These are phyloP conservation scores for Xylaria polymorpha DNA, from an alignment of 2,329 filamentous ascomycete species.

Conservation along the genomic window DNA sequence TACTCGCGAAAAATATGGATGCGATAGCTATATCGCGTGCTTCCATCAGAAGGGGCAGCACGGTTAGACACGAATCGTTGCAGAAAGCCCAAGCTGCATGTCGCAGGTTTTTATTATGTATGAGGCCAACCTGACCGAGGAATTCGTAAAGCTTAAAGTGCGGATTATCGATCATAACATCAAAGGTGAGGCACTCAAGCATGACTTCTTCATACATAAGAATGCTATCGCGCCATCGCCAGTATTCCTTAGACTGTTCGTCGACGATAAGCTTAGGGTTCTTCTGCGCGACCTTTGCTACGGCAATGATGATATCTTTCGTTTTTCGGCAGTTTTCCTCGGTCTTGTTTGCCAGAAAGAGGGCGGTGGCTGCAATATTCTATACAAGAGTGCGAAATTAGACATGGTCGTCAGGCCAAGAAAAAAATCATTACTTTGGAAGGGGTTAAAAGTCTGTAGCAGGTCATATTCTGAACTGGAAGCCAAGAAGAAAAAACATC, in stretches of 20 bases:
- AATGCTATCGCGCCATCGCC: constrained; percentile 96
- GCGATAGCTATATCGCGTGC: constrained; percentile 85
- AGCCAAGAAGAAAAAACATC: neutral
- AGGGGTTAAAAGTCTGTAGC: neutral
- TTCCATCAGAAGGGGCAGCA: constrained; percentile 83
- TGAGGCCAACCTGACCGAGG: constrained; percentile 76
- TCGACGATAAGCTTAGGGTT: constrained; percentile 88
- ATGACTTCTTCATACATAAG: constrained; percentile 92
- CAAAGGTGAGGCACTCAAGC: constrained; percentile 92
- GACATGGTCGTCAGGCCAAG: constrained; percentile 8
- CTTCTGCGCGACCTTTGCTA: constrained; percentile 94
- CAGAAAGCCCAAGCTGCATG: constrained; percentile 94
- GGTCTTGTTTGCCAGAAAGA: constrained; percentile 96
- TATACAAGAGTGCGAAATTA: constrained; percentile 50
- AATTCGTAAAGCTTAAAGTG: constrained; percentile 87
- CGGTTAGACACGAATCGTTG: constrained; percentile 88
- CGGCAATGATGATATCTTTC: constrained; percentile 91
- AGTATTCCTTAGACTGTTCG: constrained; percentile 98
- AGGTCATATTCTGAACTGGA: neutral
- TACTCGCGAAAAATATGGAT: constrained; percentile 87
- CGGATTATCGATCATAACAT: constrained; percentile 89
- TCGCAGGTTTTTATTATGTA: constrained; percentile 83
- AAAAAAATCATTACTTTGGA: neutral
- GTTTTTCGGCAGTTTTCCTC: constrained; percentile 98
- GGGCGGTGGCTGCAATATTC: constrained; percentile 87